These are phyloP conservation scores for Heteromeles arbutifolia DNA, from an alignment of 306 rosid genomes.

Conservation along the genomic window DNA sequence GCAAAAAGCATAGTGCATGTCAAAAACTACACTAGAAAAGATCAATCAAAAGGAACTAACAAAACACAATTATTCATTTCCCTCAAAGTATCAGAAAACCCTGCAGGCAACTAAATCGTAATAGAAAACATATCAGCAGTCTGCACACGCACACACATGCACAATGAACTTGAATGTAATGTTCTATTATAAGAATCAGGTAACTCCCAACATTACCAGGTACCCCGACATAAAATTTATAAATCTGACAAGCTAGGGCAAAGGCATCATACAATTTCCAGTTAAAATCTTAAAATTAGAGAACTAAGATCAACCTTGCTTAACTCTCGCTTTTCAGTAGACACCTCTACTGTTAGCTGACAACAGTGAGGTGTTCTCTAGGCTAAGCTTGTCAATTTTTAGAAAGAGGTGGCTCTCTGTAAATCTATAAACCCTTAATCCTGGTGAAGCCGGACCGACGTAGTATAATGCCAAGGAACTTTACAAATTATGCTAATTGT, in stretches of 20 bases:
- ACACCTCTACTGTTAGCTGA: background rate
- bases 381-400: background rate
- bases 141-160: background rate
- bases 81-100: background rate
- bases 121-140: background rate
- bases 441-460: background rate
- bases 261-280: background rate
- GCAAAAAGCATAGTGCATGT: slow-evolving; percentile 7
- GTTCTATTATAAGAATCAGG: background rate
- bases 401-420: background rate
- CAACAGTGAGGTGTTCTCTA: background rate
- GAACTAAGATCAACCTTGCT: background rate
- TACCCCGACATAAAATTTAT: background rate
- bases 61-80: slow-evolving; percentile 13
- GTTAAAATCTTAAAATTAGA: background rate
- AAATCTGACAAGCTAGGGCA: background rate
- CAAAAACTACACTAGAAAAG: background rate
- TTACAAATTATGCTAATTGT: background rate
- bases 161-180: background rate
- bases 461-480: background rate
- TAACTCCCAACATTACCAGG: background rate
- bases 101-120: background rate
- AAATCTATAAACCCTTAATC: background rate
- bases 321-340: background rate
- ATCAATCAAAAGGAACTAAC: background rate